A percentile compares a stretch with the other conserved stretches of the same genome.
Conservation (phyloP, 345 rosid species). For the Anastatica hierochuntica region DNA sequence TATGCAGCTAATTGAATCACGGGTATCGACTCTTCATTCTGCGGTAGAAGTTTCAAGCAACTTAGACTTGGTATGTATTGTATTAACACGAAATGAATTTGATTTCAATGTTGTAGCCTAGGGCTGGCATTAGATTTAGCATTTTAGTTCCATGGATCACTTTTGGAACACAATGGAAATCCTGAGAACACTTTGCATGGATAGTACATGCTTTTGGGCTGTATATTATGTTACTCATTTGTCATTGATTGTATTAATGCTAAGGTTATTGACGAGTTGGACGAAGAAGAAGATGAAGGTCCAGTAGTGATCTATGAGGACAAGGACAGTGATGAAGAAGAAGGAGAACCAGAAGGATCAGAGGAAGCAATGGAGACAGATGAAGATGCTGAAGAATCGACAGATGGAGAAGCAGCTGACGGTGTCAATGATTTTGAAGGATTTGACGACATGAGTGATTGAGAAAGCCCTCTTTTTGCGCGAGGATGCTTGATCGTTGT, state of each 20-base stretch:
- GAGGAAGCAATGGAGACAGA: conserved; percentile 31
- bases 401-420: conserved; percentile 30
- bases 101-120: conserved; percentile 6
- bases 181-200: too few relatives aligned
- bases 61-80: conserved; percentile 47
- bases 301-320: conserved; percentile 66
- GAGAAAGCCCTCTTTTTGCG: too few relatives aligned
- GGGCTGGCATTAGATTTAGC: too few relatives aligned
- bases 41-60: conserved; percentile 63
- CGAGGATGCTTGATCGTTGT: too few relatives aligned
- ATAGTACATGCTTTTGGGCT: too few relatives aligned
- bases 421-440: conserved; percentile 42
- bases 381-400: conserved; percentile 20
- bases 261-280: conserved; percentile 38
- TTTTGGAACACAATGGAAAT: too few relatives aligned
- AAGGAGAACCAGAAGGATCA: conserved; percentile 31
- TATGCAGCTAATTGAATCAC: conserved; percentile 71
- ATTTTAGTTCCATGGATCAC: too few relatives aligned
- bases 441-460: conserved; percentile 47
- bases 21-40: conserved; percentile 54
- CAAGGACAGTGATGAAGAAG: conserved; percentile 66
- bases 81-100: too few relatives aligned
- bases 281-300: conserved; percentile 36
- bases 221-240: not conserved
- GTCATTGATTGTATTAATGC: conserved; percentile 1